Evolutionary conservation across 2,329 filamentous ascomycete genomes (phyloP), one percentile per base, ranked within the genome.

Genomic region (Penicillium sp.): DNA sequence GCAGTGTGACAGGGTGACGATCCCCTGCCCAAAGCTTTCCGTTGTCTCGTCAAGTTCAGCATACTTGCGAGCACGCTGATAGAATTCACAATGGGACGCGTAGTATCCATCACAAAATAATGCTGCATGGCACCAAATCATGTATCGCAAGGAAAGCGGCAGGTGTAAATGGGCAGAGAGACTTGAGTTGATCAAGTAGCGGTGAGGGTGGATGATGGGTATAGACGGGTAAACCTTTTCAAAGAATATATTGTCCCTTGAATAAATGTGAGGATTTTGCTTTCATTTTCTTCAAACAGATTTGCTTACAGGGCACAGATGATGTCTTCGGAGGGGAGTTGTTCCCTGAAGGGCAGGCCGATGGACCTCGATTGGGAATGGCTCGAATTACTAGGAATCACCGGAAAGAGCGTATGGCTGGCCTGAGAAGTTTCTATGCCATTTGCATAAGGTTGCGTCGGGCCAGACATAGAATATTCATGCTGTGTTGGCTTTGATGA

Each of bases 21-120:
- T 90, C 64, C 88, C 84, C 73, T 98, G 93, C 51, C 95, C 95
- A 64, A 93, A 92, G 3, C 93, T 93, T 72, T 90, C 95, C 27
- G 27, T 29, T 29, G 27, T 29, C 27, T 29, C 27, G 9, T 29
- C 27, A 80, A 96, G 88, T 73, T 96, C 92, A 71, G 92, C 83
- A 69, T 98, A 98, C 71, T 96, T 98, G 57, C 93, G 86, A 11
- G 93, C 86, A 52, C 93, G 85, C 60, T 90, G 86, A 72, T 99
- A 99, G 72, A 98, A 96, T 16, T 35, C 31, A 16, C 2, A 5
- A 3, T 35, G 31, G 11, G 7, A 16, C 6, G 31, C 16, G 31
- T 35, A 35, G 31, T 35, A 35, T 16, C 1, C 2, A 16, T 35
- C 31, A 2, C 13, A 35, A 1, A 7, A 35, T 35, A 35, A 35